Conservation (phyloP, 306 rosid genomes). For the Ziziphus jujuba region DNA sequence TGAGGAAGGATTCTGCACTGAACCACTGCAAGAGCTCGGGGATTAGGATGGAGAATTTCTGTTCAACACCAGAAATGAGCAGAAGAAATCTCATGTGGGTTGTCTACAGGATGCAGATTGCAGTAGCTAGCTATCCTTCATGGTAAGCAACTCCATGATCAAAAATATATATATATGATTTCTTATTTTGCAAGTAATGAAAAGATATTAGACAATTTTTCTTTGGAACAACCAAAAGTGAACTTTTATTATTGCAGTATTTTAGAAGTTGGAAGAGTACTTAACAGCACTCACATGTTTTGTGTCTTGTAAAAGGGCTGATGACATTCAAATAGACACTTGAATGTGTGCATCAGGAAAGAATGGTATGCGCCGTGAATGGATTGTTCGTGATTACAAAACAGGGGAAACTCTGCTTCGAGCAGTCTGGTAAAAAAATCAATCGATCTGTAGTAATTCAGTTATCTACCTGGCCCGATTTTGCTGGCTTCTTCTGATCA, state of each 20-base stretch:
- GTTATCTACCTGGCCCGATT: not conserved
- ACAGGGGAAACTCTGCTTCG: slow-evolving; percentile 65
- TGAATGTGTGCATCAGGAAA: slow-evolving; percentile 68
- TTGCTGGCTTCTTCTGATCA: not conserved
- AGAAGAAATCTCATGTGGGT: slow-evolving; percentile 31
- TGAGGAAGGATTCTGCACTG: slow-evolving; percentile 22
- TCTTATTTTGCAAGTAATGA: no score
- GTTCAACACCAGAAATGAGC: slow-evolving; percentile 21
- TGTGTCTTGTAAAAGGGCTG: slow-evolving; percentile 14
- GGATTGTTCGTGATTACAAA: slow-evolving; percentile 60
- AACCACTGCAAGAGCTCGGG: slow-evolving; percentile 27
- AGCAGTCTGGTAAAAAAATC: slow-evolving; percentile 52
- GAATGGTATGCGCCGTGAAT: slow-evolving; percentile 81
- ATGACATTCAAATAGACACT: slow-evolving; percentile 48
- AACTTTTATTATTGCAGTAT: no score
- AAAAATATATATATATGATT: no score
- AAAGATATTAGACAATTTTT: no score
- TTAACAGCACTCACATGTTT: no score
- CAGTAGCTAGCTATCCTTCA: slow-evolving; percentile 24
- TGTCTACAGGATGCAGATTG: slow-evolving; percentile 1
- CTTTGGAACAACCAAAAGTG: no score
- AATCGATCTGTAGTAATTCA: no score
- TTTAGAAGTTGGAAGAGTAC: no score
- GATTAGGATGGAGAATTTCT: not conserved
- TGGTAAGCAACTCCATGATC: slow-evolving; percentile 7